Evolutionary conservation across 768 basidiomycete species (phyloP).

Genomic region (Trichaptum fuscoviolaceum): DNA sequence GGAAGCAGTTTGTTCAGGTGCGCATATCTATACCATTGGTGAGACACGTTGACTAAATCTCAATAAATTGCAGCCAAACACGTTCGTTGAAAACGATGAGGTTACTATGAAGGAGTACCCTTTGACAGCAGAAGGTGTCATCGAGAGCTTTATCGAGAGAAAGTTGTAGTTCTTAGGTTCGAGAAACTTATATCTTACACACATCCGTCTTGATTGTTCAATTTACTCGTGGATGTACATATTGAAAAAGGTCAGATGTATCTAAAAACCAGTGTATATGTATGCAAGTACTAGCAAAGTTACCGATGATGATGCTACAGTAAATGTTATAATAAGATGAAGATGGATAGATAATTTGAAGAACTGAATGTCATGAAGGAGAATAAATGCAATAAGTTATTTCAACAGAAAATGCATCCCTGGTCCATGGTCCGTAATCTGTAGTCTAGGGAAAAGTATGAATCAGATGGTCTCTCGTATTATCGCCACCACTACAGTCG

Average conservation of each 20-base stretch:
- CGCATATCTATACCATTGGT: background rate
- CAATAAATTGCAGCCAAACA: constrained; percentile 53
- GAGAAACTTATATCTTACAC: background rate
- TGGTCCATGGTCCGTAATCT: background rate
- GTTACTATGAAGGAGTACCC: constrained; percentile 79
- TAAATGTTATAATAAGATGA: background rate
- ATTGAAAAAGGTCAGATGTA: background rate
- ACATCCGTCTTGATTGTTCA: background rate
- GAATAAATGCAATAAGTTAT: background rate
- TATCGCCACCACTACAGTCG: constrained; percentile 55
- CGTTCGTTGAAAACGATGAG: constrained; percentile 58
- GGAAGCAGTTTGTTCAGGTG: constrained; percentile 71
- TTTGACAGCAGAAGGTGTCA: constrained; percentile 63
- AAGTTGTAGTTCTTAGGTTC: constrained; percentile 29
- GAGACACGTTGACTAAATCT: background rate
- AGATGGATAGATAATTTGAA: background rate
- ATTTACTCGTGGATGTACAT: background rate
- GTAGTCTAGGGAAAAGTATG: background rate
- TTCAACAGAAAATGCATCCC: background rate
- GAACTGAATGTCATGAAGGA: background rate
- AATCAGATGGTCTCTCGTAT: constrained; percentile 54
- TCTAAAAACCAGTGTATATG: background rate
- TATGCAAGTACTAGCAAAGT: background rate
- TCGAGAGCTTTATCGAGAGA: constrained; percentile 80
- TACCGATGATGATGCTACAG: background rate